phyloP scores from a whole-genome alignment of 208 protist species.

The Trypanosoma grayi region DNA sequence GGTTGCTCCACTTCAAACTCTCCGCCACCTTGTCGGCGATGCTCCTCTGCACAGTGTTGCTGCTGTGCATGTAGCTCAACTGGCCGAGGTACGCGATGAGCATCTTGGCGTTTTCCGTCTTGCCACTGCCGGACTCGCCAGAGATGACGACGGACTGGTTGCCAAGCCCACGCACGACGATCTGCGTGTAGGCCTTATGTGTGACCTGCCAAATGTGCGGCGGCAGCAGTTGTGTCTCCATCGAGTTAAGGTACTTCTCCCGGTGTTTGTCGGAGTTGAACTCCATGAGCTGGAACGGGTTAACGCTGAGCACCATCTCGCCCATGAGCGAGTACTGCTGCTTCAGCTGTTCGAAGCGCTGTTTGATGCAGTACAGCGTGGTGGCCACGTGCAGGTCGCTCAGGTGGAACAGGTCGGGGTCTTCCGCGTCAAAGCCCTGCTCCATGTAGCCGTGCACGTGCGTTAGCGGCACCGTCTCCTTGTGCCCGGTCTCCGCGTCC shows the following conservation, averaged over 20 bases:
- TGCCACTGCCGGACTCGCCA: slow-evolving; percentile 95
- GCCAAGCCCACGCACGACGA: slow-evolving; percentile 65
- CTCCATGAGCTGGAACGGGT: slow-evolving; percentile 86
- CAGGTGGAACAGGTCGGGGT: slow-evolving; percentile 81
- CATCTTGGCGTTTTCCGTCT: slow-evolving; percentile 93
- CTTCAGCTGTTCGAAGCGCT: slow-evolving; percentile 76
- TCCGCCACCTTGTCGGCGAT: slow-evolving; percentile 76
- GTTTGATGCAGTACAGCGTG: slow-evolving; percentile 89
- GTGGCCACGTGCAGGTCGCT: slow-evolving; percentile 89
- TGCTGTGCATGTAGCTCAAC: slow-evolving; percentile 78
- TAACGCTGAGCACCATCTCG: slow-evolving; percentile 92
- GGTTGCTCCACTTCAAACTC: slow-evolving; percentile 84
- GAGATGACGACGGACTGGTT: slow-evolving; percentile 93
- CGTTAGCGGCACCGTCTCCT: slow-evolving; percentile 31
- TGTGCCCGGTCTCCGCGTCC: slow-evolving; percentile 27
- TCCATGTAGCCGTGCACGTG: slow-evolving; percentile 76
- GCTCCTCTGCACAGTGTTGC: slow-evolving; percentile 49
- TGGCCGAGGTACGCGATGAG: slow-evolving; percentile 86
- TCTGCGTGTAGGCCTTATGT: slow-evolving; percentile 80
- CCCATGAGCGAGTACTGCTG: slow-evolving; percentile 91
- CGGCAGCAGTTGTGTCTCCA: slow-evolving; percentile 52
- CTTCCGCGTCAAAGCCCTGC: slow-evolving; percentile 65
- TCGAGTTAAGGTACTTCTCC: slow-evolving; percentile 61
- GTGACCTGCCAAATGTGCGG: slow-evolving; percentile 92
- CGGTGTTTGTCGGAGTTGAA: slow-evolving; percentile 82